Evolutionary conservation across 2,329 filamentous ascomycete species (phyloP).

Genomic region (Pseudogymnoascus sp.): DNA sequence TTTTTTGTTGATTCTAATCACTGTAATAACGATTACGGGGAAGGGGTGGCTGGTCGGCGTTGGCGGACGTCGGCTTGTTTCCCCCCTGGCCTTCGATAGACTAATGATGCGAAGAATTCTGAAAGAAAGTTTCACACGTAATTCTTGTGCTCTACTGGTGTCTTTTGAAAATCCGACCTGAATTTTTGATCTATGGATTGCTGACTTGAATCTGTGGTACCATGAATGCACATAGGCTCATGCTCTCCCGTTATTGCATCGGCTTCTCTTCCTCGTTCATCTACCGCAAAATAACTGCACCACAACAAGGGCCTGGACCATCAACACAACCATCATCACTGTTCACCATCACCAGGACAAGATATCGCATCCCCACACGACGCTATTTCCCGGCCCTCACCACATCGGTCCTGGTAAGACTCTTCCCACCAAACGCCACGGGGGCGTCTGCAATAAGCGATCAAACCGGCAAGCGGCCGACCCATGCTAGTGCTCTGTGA

Average conservation of each 20-base stretch:
- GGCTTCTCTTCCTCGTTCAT: background rate
- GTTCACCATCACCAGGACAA: background rate
- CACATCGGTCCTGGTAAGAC: background rate
- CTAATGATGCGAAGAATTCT: background rate
- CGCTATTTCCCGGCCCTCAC: background rate
- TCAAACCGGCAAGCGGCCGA: constrained; percentile 9
- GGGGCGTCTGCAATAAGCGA: constrained; percentile 2
- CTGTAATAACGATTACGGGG: background rate
- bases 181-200: background rate
- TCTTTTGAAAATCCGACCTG: background rate
- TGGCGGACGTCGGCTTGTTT: background rate
- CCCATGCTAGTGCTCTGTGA: background rate
- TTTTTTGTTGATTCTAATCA: background rate
- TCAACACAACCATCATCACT: background rate
- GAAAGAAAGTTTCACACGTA: background rate
- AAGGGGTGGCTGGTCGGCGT: background rate
- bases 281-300: background rate
- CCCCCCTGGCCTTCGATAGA: background rate
- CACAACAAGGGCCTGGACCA: background rate
- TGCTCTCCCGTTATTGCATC: background rate
- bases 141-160: background rate
- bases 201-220: background rate
- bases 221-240: background rate
- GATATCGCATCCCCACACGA: constrained; percentile 7
- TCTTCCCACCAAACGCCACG: background rate